phyloP scores from a whole-genome alignment of 495 filamentous ascomycete species.

The Chaetomium tenue region DNA sequence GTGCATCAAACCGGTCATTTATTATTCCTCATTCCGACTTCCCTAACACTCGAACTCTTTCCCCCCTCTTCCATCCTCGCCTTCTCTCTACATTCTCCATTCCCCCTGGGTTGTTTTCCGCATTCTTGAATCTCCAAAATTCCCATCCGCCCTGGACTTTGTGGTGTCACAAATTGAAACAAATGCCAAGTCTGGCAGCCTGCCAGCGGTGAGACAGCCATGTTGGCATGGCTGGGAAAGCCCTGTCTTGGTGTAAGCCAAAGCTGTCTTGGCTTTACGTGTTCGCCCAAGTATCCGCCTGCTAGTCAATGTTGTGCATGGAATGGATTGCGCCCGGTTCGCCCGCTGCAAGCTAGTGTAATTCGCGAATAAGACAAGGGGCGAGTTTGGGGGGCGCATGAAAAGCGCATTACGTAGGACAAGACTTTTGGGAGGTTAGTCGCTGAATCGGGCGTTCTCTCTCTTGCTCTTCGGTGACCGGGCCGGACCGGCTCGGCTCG shows the following conservation, averaged over 20 bases:
- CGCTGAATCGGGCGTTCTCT: not conserved
- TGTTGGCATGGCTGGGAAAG: not conserved
- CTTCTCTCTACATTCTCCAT: no score
- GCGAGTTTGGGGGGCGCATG: not conserved
- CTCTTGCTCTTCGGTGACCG: not conserved
- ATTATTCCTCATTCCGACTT: no score
- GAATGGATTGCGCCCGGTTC: not conserved
- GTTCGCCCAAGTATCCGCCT: not conserved
- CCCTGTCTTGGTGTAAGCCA: not conserved
- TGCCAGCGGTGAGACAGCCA: not conserved
- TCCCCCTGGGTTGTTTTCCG: no score
- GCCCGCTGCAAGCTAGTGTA: not conserved
- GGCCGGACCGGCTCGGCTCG: not conserved
- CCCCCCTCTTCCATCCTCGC: no score
- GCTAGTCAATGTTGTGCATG: not conserved
- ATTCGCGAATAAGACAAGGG: not conserved
- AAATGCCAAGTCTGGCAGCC: no score
- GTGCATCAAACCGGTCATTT: no score
- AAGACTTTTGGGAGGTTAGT: not conserved
- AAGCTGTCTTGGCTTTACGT: not conserved
- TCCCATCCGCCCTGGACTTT: no score
- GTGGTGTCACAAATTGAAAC: no score
- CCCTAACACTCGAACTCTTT: no score
- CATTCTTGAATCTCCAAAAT: no score
- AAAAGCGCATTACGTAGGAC: conserved; percentile 1